A percentile compares a stretch with the other conserved stretches of the same genome.
Evolutionary conservation across 495 filamentous ascomycete genomes (phyloP).

Genomic region (Friedmanniomyces endolithicus): DNA sequence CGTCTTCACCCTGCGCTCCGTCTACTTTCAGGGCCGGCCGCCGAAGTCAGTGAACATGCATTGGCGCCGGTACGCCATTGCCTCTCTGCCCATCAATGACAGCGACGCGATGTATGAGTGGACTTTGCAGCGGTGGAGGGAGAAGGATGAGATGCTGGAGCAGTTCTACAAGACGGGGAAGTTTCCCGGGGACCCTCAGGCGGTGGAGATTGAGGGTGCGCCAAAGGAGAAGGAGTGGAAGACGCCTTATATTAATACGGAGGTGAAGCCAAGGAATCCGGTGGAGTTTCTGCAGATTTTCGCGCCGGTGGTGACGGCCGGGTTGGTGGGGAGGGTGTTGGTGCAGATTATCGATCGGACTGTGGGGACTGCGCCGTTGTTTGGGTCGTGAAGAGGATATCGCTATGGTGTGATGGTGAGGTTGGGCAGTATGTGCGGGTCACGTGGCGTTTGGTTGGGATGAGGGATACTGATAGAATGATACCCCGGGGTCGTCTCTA

Average conservation of each 20-base stretch:
- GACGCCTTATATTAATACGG: conserved; percentile 46
- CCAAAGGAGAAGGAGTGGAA: conserved; percentile 20
- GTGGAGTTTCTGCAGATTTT: conserved; percentile 32
- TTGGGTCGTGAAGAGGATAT: neutral
- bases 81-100: conserved; percentile 54
- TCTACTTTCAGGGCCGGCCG: conserved; percentile 63
- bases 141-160: conserved; percentile 69
- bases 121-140: conserved; percentile 62
- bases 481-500: too few species aligned
- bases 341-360: conserved; percentile 8
- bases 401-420: too few species aligned
- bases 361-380: neutral
- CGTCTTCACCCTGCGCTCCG: conserved; percentile 57
- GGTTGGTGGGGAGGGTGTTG: conserved; percentile 7
- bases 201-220: conserved; percentile 28
- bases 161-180: conserved; percentile 53
- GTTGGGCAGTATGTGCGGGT: too few species aligned
- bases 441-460: too few species aligned
- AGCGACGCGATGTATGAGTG: conserved; percentile 55
- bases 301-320: conserved; percentile 14
- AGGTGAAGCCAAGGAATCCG: conserved; percentile 41
- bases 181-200: conserved; percentile 51
- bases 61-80: conserved; percentile 59
- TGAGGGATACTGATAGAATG: too few species aligned
- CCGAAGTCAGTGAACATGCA: conserved; percentile 79